phyloP scores from a whole-genome alignment of 2,329 filamentous ascomycete species.

The Ophiocordyceps sinensis region DNA sequence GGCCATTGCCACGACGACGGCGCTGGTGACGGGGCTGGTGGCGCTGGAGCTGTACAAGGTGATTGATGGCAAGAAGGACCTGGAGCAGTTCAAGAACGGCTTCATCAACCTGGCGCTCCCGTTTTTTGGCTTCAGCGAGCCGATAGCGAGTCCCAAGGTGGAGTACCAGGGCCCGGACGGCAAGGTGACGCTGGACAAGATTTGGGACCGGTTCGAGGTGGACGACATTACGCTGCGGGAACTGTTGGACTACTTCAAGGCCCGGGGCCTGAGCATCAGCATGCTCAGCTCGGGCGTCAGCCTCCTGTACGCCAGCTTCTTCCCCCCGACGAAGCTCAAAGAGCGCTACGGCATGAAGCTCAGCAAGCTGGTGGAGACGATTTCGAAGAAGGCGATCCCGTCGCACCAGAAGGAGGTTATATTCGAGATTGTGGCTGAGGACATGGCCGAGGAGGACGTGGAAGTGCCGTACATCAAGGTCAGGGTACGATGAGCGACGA shows the following conservation, averaged over 20 bases:
- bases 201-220: conserved; percentile 95
- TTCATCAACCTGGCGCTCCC: conserved; percentile 93
- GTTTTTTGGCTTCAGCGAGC: conserved; percentile 97
- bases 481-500: conserved; percentile 34
- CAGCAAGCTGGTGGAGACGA: conserved; percentile 72
- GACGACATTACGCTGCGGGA: conserved; percentile 72
- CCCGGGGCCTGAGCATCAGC: conserved; percentile 65
- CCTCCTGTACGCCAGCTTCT: conserved; percentile 87
- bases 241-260: conserved; percentile 69
- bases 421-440: conserved; percentile 89
- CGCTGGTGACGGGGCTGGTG: conserved; percentile 85
- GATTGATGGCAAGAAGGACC: conserved; percentile 86
- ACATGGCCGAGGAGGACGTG: conserved; percentile 79
- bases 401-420: conserved; percentile 90
- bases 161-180: conserved; percentile 69
- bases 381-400: conserved; percentile 86
- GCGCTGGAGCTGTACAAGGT: conserved; percentile 93
- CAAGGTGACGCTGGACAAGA: conserved; percentile 78
- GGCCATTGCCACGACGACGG: conserved; percentile 93
- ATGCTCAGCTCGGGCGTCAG: conserved; percentile 98
- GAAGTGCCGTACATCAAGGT: conserved; percentile 96
- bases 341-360: conserved; percentile 73
- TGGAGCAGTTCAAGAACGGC: conserved; percentile 98
- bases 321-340: conserved; percentile 62
- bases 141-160: conserved; percentile 85